Base-by-base conservation (phyloP, 257 asterid species). In the Jasminum sambac region DNA sequence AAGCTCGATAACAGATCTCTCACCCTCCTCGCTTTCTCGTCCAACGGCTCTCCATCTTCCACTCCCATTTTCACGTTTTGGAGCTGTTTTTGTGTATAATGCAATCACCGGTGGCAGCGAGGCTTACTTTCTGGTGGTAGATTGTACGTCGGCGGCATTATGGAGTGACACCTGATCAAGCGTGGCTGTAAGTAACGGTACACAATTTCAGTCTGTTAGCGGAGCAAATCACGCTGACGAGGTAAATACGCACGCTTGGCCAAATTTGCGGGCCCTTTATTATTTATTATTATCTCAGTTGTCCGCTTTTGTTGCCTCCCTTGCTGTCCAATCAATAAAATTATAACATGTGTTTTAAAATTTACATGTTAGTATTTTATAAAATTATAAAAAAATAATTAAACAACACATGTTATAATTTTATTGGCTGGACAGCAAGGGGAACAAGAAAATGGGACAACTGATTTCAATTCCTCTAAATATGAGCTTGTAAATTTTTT, bases 11-110 rank as follows among this genome's bases (percentile, higher is more conserved):
- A 61, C 72, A 95, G 95, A 89, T 95, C 99, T 76, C 99, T 87
- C 97, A 88, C 89, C 77, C 95, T 82, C 92, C 87, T 91, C 11
- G 99, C 95, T 85, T 95, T 95, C 79, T 91, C 98, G 48, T 95
- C 98, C 85, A 91, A 44, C 70, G 78, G 88, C 44, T 68, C 76
- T 70, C 82, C 85, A 50, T 75, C 85, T 16, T 55, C 62, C 11
- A 78, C 78, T 76, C 84, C 96, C 96, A 89, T 91, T 80, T 75
- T 55, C 62, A 55, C 36, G 34, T 55, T 55, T 10, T 23, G 16
- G 6, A 55, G 36, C 36, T 55, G 62, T 55, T 23, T 23, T 23
- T 23, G 12, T 14, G 36, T 55, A 21, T 11, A 55, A 55, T 30
- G 36, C 36, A 30, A 19, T 55, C 16, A 5, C n/a, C 62, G 62